These are phyloP conservation scores for Nothophaeocryptopus gaeumannii DNA, from an alignment of 2,329 filamentous ascomycete species.

Conservation along the genomic window DNA sequence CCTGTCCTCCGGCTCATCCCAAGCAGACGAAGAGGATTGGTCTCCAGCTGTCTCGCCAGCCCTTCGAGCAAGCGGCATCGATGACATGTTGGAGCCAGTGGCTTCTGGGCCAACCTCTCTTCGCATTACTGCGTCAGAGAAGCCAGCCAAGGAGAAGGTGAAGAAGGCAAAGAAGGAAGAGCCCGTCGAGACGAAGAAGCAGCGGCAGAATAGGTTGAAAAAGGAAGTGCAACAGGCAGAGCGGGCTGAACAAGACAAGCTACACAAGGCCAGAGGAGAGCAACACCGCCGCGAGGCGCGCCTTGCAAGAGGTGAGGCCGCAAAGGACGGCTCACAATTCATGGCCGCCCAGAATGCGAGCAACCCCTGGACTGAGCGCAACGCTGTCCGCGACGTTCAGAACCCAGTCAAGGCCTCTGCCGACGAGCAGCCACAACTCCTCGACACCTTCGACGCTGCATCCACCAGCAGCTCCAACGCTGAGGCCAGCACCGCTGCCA, in stretches of 20 bases:
- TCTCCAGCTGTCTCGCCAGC: constrained; percentile 66
- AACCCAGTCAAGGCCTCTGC: constrained; percentile 1
- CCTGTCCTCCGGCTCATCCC: constrained; percentile 62
- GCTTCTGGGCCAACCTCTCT: constrained; percentile 69
- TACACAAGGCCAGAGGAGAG: constrained; percentile 73
- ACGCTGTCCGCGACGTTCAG: constrained; percentile 14
- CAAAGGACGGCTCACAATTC: constrained; percentile 68
- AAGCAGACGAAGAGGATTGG: constrained; percentile 76
- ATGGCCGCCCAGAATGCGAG: constrained; percentile 46
- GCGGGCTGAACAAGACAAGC: constrained; percentile 73
- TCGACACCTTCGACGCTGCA: constrained; percentile 51
- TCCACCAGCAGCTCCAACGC: constrained; percentile 42
- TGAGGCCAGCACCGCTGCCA: constrained; percentile 37
- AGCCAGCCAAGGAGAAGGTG: constrained; percentile 52
- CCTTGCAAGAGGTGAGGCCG: constrained; percentile 75
- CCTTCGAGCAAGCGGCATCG: constrained; percentile 64
- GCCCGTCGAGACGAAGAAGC: constrained; percentile 80
- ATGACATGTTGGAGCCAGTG: constrained; percentile 84
- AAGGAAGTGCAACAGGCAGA: constrained; percentile 72
- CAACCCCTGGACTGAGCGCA: constrained; percentile 54
- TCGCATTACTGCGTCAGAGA: constrained; percentile 68
- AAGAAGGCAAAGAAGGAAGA: constrained; percentile 61
- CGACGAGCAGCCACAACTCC: constrained; percentile 33
- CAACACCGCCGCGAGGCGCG: constrained; percentile 79
- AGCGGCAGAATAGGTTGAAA: constrained; percentile 89